These are phyloP conservation scores for Saprolegnia diclina DNA, from an alignment of 352 stramenopile genomes.

Conservation along the genomic window DNA sequence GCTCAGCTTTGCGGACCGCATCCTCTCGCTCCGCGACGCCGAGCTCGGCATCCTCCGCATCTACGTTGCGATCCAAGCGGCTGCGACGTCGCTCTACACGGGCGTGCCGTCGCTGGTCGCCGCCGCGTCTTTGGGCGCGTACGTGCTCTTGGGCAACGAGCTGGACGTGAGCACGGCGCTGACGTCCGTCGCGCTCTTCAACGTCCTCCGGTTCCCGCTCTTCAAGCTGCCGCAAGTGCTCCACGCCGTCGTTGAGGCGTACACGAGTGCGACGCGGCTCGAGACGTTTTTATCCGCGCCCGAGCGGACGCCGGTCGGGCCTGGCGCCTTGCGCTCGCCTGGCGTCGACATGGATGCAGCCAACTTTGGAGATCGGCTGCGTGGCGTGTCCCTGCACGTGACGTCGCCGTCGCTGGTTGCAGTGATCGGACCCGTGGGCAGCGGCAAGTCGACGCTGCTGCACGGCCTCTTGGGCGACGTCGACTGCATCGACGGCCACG, in stretches of 20 bases:
- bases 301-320: slow-evolving; percentile 58
- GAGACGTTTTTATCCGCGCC: slow-evolving; percentile 50
- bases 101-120: slow-evolving; percentile 91
- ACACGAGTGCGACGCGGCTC: slow-evolving; percentile 56
- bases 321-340: slow-evolving; percentile 59
- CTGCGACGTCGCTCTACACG: slow-evolving; percentile 60
- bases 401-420: slow-evolving; percentile 21
- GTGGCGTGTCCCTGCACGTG: slow-evolving; percentile 6
- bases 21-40: slow-evolving; percentile 52
- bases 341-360: slow-evolving; percentile 40
- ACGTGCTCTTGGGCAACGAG: slow-evolving; percentile 72
- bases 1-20: slow-evolving; percentile 55
- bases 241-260: slow-evolving; percentile 91
- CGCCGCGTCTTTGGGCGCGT: slow-evolving; percentile 84
- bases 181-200: slow-evolving; percentile 93
- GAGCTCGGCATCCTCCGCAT: slow-evolving; percentile 75
- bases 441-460: slow-evolving; percentile 95
- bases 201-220: slow-evolving; percentile 96
- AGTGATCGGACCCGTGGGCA: slow-evolving; percentile 78
- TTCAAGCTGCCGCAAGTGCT: slow-evolving; percentile 95
- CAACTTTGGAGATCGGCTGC: slow-evolving; percentile 36
- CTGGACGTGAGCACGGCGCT: slow-evolving; percentile 91
- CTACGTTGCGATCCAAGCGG: slow-evolving; percentile 51
- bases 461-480: slow-evolving; percentile 89
- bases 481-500: slow-evolving; percentile 43